Evolutionary conservation across 2,329 filamentous ascomycete species (phyloP), one percentile per base, ranked within the genome.

Genomic region (Parafenestella ontariensis): DNA sequence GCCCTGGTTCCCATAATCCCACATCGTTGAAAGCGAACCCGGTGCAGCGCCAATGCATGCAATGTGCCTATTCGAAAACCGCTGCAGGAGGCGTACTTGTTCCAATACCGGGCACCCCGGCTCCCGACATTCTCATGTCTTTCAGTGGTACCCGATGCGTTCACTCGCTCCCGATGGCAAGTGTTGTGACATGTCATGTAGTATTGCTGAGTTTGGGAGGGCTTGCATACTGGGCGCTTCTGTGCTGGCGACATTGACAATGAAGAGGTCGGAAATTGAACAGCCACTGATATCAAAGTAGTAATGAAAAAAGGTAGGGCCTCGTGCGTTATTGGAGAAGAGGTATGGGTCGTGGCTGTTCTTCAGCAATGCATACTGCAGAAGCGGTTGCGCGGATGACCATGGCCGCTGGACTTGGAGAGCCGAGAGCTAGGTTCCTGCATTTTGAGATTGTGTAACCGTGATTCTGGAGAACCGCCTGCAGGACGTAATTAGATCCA

Each of bases 1-100:
- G 49, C 49, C 46, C 56, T 41, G 44, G 49, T 42, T 53, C 56
- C 47, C 56, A 26, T 36, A 26, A 47, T 59, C 28, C 46, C 48
- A 21, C 33, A 17, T 21, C 28, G 41, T 46, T n/a, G 24, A 15
- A 43, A 41, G 31, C 46, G 47, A 43, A 10, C 11, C 13, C 43
- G 24, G 41, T 43, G 41, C 24, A 18, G 31, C 31, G 15, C 15
- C 18, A 23, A 8, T 15, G 21, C n/a, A 46, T 36, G 43, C 43
- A 17, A 37, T 34, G 17, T 26, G 33, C 31, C 31, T 34, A 18
- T 45, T 34, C 28, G 24, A 13, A 37, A 33, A n/a, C 21, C 28
- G 18, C 44, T 55, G 44, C 42, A 47, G 23, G 37, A 37, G 37
- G 45, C 33, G 34, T n/a, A 31, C 10, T 50, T 40, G 21, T 46